phyloP scores from a whole-genome alignment of 148 eudicot species.

The Cornus kousa region DNA sequence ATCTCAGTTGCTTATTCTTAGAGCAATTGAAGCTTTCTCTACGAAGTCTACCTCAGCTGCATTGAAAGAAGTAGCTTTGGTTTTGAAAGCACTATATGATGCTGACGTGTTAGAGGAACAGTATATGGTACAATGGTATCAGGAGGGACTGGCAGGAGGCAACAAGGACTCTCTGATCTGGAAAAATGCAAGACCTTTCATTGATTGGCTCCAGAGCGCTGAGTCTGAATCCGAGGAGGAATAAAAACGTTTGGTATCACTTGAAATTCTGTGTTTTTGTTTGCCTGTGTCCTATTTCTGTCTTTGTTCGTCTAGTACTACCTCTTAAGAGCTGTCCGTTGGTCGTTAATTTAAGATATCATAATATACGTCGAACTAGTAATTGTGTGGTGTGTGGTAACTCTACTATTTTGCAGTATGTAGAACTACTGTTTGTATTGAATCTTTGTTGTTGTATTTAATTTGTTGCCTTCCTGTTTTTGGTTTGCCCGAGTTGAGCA shows the following conservation, averaged over 20 bases:
- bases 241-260: slow-evolving; percentile 11
- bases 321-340: neutral
- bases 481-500: too few relatives aligned
- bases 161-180: slow-evolving; percentile 48
- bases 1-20: slow-evolving; percentile 48
- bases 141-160: slow-evolving; percentile 46
- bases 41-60: slow-evolving; percentile 51
- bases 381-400: too few relatives aligned
- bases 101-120: slow-evolving; percentile 70
- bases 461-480: too few relatives aligned
- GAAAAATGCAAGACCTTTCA: slow-evolving; percentile 75
- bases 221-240: slow-evolving; percentile 68
- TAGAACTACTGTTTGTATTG: too few relatives aligned
- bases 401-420: too few relatives aligned
- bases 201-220: slow-evolving; percentile 91
- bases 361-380: too few relatives aligned
- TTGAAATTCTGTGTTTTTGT: neutral
- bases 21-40: slow-evolving; percentile 60
- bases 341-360: too few relatives aligned
- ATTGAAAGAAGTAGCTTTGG: slow-evolving; percentile 69
- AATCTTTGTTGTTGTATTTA: too few relatives aligned
- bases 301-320: neutral
- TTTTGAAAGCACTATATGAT: slow-evolving; percentile 64
- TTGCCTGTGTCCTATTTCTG: neutral
- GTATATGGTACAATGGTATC: slow-evolving; percentile 52